Conservation (phyloP, 2,329 filamentous ascomycete species). For the Fusarium sp. region DNA sequence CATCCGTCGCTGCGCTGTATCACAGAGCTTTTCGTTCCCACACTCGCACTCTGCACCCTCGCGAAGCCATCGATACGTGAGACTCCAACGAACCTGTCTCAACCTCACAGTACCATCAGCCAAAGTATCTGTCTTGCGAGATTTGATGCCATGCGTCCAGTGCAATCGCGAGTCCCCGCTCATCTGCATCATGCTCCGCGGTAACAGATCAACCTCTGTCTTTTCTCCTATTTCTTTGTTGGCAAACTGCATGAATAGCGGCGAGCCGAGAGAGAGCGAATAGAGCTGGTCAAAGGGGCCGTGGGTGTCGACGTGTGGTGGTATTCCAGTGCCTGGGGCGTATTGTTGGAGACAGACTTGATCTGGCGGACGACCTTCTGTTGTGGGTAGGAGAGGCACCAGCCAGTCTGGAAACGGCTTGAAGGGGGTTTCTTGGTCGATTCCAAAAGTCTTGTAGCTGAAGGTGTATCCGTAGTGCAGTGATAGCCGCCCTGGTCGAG, state of each 20-base stretch:
- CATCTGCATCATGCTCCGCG: conserved; percentile 64
- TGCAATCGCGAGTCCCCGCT: conserved; percentile 61
- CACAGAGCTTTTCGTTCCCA: conserved; percentile 61
- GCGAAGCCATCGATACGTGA: conserved; percentile 66
- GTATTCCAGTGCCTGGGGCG: conserved; percentile 68
- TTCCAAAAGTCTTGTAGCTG: conserved; percentile 67
- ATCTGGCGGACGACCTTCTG: conserved; percentile 59
- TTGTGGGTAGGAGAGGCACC: conserved; percentile 57
- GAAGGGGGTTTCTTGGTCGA: conserved; percentile 62
- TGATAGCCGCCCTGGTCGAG: conserved; percentile 58
- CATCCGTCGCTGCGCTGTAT: conserved; percentile 59
- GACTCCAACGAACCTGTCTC: conserved; percentile 62
- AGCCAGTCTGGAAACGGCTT: conserved; percentile 64
- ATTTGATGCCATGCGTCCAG: conserved; percentile 67
- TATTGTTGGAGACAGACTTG: conserved; percentile 71
- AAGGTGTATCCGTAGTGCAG: conserved; percentile 68
- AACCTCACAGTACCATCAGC: conserved; percentile 57
- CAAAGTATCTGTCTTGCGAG: conserved; percentile 62
- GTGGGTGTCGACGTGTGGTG: conserved; percentile 70
- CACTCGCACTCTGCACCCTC: conserved; percentile 60
- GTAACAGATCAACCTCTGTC: conserved; percentile 59
- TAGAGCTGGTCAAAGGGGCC: conserved; percentile 58
- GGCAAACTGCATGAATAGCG: conserved; percentile 59
- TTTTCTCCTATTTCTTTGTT: conserved; percentile 43
- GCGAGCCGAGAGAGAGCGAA: conserved; percentile 56